Percentiles rank a stretch among this genome's conserved stretches.
Conservation (phyloP, 805 yeast species). For the Saccharomycopsis malanga region DNA sequence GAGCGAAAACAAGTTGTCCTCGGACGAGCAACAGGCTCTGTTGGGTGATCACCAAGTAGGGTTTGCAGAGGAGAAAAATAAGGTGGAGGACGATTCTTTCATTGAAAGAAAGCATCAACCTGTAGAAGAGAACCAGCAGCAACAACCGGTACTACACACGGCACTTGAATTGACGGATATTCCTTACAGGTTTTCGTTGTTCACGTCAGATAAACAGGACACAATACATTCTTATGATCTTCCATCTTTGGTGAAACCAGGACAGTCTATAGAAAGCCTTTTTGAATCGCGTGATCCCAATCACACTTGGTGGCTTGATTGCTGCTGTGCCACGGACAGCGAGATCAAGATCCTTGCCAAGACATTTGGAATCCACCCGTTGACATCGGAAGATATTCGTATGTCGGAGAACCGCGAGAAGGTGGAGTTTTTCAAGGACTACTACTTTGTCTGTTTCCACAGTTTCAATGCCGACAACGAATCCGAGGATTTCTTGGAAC, state of each 20-base stretch:
- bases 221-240: slow-evolving; percentile 87
- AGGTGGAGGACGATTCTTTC: slow-evolving; percentile 5
- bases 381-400: slow-evolving; percentile 94
- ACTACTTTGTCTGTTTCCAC: slow-evolving; percentile 94
- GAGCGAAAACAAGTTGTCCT: neutral
- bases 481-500: slow-evolving; percentile 75
- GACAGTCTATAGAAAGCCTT: slow-evolving; percentile 31
- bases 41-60: slow-evolving; percentile 37
- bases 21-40: neutral
- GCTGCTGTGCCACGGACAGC: slow-evolving; percentile 87
- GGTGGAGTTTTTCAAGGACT: slow-evolving; percentile 83
- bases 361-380: slow-evolving; percentile 95
- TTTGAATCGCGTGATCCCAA: slow-evolving; percentile 33
- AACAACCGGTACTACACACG: slow-evolving; percentile 3
- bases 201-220: slow-evolving; percentile 73
- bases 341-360: slow-evolving; percentile 91
- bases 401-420: slow-evolving; percentile 97
- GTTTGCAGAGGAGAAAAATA: slow-evolving; percentile 32
- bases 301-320: slow-evolving; percentile 88
- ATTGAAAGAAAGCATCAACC: slow-evolving; percentile 3
- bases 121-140: neutral
- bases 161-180: slow-evolving; percentile 25
- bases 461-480: slow-evolving; percentile 84
- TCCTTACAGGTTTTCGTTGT: slow-evolving; percentile 80
- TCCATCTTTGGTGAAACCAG: slow-evolving; percentile 63